Evolutionary conservation across 106 monocot species (phyloP).

Genomic region (Dioscorea alata): DNA sequence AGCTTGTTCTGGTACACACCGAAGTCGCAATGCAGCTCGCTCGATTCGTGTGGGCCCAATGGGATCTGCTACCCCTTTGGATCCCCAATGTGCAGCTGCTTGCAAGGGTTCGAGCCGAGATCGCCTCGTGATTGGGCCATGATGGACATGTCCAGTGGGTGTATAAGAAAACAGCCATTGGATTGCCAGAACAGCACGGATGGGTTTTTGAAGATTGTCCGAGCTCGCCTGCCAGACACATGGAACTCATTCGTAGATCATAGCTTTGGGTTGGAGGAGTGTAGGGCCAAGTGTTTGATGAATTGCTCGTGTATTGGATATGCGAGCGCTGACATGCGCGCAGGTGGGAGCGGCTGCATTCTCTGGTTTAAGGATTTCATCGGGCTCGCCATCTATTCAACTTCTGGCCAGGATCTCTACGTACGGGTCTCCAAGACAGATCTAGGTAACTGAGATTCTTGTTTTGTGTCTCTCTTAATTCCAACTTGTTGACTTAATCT

Average conservation of each 20-base stretch:
- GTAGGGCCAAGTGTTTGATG: neutral
- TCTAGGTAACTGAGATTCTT: neutral
- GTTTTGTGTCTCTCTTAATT: too few relatives aligned
- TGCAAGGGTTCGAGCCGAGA: neutral
- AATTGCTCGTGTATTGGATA: neutral
- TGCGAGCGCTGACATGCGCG: neutral
- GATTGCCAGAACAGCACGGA: neutral
- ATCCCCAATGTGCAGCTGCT: neutral
- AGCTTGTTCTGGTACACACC: neutral
- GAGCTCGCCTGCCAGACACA: neutral
- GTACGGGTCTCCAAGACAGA: neutral
- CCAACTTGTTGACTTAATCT: too few relatives aligned
- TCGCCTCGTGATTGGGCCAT: neutral
- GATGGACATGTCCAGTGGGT: neutral
- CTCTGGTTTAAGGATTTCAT: neutral
- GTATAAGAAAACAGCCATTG: neutral
- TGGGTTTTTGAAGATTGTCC: neutral
- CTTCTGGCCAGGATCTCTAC: neutral
- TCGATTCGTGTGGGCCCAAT: neutral
- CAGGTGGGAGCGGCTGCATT: neutral
- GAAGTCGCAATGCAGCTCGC: neutral
- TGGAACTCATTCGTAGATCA: neutral
- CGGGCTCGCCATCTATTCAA: neutral
- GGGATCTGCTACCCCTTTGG: neutral
- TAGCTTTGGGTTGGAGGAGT: neutral